A percentile compares a stretch with the other conserved stretches of the same genome.
These are phyloP conservation scores for Fusarium sp. DNA, from an alignment of 2,329 filamentous ascomycete genomes.

Conservation along the genomic window DNA sequence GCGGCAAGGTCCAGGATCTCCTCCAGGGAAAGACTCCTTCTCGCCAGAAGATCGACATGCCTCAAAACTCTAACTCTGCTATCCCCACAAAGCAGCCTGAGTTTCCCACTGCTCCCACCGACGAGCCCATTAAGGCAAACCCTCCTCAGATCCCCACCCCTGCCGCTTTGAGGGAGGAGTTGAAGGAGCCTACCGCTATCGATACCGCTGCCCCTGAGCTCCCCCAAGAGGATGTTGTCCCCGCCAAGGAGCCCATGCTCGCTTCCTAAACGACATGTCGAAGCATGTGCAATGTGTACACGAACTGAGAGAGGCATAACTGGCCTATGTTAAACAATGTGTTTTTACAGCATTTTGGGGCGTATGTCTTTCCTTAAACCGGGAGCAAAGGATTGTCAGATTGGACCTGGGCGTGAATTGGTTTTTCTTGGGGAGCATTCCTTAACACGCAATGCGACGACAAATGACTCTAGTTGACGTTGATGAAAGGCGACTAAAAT, in stretches of 20 bases:
- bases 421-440: conserved; percentile 44
- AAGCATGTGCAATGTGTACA: conserved; percentile 44
- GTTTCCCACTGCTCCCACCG: conserved; percentile 53
- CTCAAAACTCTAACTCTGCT: conserved; percentile 38
- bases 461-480: conserved; percentile 42
- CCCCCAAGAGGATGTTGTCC: conserved; percentile 37
- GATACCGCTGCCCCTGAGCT: conserved; percentile 45
- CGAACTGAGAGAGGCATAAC: conserved; percentile 44
- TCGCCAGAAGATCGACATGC: conserved; percentile 55
- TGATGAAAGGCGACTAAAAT: conserved; percentile 41
- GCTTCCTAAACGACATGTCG: conserved; percentile 46
- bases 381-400: conserved; percentile 42
- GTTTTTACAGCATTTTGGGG: conserved; percentile 47
- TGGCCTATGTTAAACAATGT: conserved; percentile 44
- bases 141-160: conserved; percentile 39
- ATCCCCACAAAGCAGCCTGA: conserved; percentile 46
- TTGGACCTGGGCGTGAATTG: conserved; percentile 44
- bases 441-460: conserved; percentile 44
- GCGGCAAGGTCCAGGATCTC: conserved; percentile 73
- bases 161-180: conserved; percentile 42
- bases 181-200: conserved; percentile 41
- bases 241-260: conserved; percentile 44
- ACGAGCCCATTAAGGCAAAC: conserved; percentile 48
- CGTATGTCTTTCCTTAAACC: conserved; percentile 43
- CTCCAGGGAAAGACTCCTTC: conserved; percentile 63